These are phyloP conservation scores for Irpex sp. DNA, from an alignment of 1,284 basidiomycete species.

Conservation along the genomic window DNA sequence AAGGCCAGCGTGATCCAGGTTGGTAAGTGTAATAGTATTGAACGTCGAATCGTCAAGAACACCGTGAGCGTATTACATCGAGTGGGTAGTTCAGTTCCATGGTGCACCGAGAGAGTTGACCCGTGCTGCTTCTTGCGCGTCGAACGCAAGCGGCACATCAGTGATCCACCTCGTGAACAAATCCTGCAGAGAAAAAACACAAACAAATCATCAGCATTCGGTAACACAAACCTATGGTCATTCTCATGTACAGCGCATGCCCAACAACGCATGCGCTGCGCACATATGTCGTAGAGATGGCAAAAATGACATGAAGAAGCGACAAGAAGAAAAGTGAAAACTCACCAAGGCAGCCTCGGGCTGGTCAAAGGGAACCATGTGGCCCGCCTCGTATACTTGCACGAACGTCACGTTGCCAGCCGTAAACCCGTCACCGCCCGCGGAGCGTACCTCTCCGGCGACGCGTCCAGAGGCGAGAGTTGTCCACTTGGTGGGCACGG, in stretches of 20 bases:
- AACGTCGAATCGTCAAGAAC: too few species aligned
- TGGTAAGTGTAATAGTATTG: too few species aligned
- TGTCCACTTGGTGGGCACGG: conserved; percentile 42
- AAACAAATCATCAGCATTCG: neutral
- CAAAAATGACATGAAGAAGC: too few species aligned
- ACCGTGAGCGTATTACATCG: too few species aligned
- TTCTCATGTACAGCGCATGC: too few species aligned
- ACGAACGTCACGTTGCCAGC: conserved; percentile 53
- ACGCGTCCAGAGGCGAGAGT: conserved; percentile 31
- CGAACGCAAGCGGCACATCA: conserved; percentile 35
- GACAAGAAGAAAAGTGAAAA: too few species aligned
- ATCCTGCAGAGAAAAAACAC: too few species aligned
- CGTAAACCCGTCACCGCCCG: conserved; percentile 35
- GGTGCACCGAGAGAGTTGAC: conserved; percentile 1
- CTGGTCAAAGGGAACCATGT: conserved; percentile 85
- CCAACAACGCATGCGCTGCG: too few species aligned
- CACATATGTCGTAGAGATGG: too few species aligned
- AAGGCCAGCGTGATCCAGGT: too few species aligned
- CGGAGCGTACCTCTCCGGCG: conserved; percentile 37
- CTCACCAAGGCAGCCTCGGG: conserved; percentile 68
- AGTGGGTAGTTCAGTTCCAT: neutral
- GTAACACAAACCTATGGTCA: too few species aligned
- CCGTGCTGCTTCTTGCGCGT: conserved; percentile 1
- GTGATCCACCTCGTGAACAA: conserved; percentile 50
- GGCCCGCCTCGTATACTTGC: conserved; percentile 49